Evolutionary conservation across 768 basidiomycete species (phyloP), one percentile per base, ranked within the genome.

Genomic region (Panellus pusillus): DNA sequence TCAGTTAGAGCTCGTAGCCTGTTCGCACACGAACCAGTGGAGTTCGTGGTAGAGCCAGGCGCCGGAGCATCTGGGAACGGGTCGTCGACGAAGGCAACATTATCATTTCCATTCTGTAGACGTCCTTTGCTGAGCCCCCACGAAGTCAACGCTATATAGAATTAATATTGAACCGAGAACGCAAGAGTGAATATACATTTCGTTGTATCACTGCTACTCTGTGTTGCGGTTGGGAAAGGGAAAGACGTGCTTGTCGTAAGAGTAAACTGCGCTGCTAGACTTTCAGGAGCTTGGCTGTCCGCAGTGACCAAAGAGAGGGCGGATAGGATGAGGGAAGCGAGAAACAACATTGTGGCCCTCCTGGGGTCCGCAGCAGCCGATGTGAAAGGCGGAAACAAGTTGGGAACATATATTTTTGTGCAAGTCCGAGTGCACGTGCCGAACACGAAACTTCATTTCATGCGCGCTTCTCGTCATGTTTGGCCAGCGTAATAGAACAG

Each of bases 221-320:
- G 78, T 0, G 85, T 86, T 4, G 81, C 74, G 5, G 81, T 75
- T 19, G 89, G 88, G 63, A 86, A 90, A 4, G 86, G 79, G 14
- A 89, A 67, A 5, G 72, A 64, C 3, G 87, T 89, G 65, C 81
- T 51, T 13, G 58, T 60, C 2, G 50, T 60, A 8, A 55, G 52
- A 41, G 35, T 52, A 51, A 50, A 61, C 28, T 53, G 24, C 14
- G 55, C 52, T 7, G 59, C 59, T 29, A 61, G 24, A 43, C 52
- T 51, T 4, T 31, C 44, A 4, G 59, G 54, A 18, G 54, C 55
- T 9, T 39, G 13, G 29, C 20, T 57, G 45, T 57, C 59, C 32
- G 59, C 59, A 24, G 28, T 43, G 13, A 51, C 59, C 43, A 51
- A 37, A 45, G 52, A 47, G 38, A 35, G 38, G 14, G 29, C 20